Percentiles rank a stretch among this genome's conserved stretches.
phyloP scores from a whole-genome alignment of 768 basidiomycete species.

The Pulveroboletus sp. region DNA sequence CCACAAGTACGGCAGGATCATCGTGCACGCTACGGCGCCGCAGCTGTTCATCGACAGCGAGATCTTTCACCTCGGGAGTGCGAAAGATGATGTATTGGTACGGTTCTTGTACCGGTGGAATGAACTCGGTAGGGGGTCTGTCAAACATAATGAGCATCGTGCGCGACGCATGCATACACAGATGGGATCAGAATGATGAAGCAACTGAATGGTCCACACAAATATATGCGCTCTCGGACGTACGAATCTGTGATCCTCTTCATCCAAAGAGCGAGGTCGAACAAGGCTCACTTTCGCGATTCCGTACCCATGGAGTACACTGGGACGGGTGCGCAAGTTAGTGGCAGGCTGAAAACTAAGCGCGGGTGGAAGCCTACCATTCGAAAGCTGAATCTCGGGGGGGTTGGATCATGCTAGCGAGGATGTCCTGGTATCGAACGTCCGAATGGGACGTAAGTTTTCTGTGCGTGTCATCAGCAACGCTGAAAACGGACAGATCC shows the following conservation, averaged over 20 bases:
- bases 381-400: slow-evolving; percentile 82
- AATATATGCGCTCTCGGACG: slow-evolving; percentile 42
- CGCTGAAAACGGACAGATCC: too few relatives aligned
- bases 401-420: slow-evolving; percentile 83
- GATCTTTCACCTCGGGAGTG: slow-evolving; percentile 84
- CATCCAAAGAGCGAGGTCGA: background rate
- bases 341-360: background rate
- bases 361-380: slow-evolving; percentile 47
- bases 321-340: slow-evolving; percentile 9
- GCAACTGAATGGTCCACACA: slow-evolving; percentile 63
- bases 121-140: slow-evolving; percentile 73
- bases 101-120: slow-evolving; percentile 77
- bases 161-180: too few relatives aligned
- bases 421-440: slow-evolving; percentile 84
- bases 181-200: slow-evolving; percentile 53
- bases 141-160: slow-evolving; percentile 25
- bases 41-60: slow-evolving; percentile 72
- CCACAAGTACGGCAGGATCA: slow-evolving; percentile 81
- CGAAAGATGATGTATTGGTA: slow-evolving; percentile 91
- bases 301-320: slow-evolving; percentile 91
- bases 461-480: too few relatives aligned
- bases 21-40: slow-evolving; percentile 66
- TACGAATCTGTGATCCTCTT: slow-evolving; percentile 35
- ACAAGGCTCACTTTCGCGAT: slow-evolving; percentile 58
- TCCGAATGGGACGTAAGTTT: slow-evolving; percentile 89